Conservation (phyloP, 805 yeast species). For the Candida awuae region DNA sequence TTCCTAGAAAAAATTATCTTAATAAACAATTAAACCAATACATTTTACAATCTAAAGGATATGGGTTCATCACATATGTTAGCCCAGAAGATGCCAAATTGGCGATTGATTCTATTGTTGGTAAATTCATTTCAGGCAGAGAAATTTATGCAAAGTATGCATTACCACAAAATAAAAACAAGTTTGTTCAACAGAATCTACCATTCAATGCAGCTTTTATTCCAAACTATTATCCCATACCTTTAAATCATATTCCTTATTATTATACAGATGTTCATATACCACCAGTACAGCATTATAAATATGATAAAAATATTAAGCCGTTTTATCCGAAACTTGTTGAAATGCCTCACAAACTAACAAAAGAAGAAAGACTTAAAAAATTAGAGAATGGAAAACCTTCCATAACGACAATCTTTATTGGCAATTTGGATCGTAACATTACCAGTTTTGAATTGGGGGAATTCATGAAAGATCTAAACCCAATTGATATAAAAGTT, state of each 20-base stretch:
- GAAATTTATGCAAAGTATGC: constrained; percentile 47
- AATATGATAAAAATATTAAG: not conserved
- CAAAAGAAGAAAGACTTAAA: constrained; percentile 25
- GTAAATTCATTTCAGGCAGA: constrained; percentile 27
- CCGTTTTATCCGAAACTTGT: not conserved
- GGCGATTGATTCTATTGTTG: constrained; percentile 41
- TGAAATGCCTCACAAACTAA: not conserved
- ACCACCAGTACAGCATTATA: too few species aligned
- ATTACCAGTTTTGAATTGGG: constrained; percentile 40
- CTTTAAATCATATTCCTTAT: not conserved
- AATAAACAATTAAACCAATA: constrained; percentile 19
- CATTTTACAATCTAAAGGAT: constrained; percentile 25
- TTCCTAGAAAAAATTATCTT: constrained; percentile 25
- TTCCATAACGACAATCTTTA: constrained; percentile 52
- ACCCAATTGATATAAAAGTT: constrained; percentile 51
- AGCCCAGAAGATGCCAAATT: constrained; percentile 53
- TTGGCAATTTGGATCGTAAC: constrained; percentile 50
- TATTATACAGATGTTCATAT: constrained; percentile 1
- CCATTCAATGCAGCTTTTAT: too few species aligned
- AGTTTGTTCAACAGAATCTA: constrained; percentile 1
- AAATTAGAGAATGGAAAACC: constrained; percentile 42
- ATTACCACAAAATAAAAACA: constrained; percentile 30
- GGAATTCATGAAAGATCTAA: constrained; percentile 38
- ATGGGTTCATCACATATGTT: constrained; percentile 50
- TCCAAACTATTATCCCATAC: too few species aligned